A percentile compares a stretch with the other conserved stretches of the same genome.
These are phyloP conservation scores for Naganishia randhawae DNA, from an alignment of 768 basidiomycete genomes.

Conservation along the genomic window DNA sequence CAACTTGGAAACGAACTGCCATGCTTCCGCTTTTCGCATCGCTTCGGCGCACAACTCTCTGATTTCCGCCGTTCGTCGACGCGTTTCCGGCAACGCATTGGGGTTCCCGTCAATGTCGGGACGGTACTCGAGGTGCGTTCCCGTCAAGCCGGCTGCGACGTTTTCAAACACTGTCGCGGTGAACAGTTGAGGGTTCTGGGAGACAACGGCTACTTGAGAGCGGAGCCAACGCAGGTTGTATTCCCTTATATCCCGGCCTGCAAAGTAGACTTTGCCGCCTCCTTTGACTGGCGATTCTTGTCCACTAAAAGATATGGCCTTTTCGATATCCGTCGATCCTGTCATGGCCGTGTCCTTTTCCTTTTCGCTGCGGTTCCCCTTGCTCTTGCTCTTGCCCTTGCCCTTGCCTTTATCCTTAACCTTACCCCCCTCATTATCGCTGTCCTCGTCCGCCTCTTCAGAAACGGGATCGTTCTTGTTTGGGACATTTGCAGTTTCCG, in stretches of 20 bases:
- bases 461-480: slow-evolving; percentile 35
- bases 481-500: slow-evolving; percentile 45
- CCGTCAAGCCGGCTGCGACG: slow-evolving; percentile 78
- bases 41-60: slow-evolving; percentile 76
- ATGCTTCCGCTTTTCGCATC: slow-evolving; percentile 81
- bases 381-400: slow-evolving; percentile 36
- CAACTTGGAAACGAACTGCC: slow-evolving; percentile 55
- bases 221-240: slow-evolving; percentile 82
- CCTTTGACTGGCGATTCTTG: slow-evolving; percentile 21
- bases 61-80: slow-evolving; percentile 21
- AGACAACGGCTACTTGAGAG: slow-evolving; percentile 79
- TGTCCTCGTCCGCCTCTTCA: slow-evolving; percentile 54
- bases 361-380: slow-evolving; percentile 59
- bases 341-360: slow-evolving; percentile 8
- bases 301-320: background rate
- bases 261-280: slow-evolving; percentile 59
- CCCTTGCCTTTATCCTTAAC: slow-evolving; percentile 64
- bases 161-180: slow-evolving; percentile 77
- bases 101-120: slow-evolving; percentile 25
- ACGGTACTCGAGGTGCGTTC: slow-evolving; percentile 55
- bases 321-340: background rate
- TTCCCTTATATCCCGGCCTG: slow-evolving; percentile 67
- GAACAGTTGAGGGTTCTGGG: slow-evolving; percentile 81
- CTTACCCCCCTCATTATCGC: slow-evolving; percentile 56
- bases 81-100: slow-evolving; percentile 15